phyloP scores from a whole-genome alignment of 441 rosid species.

The Dalechampia spathulata region DNA sequence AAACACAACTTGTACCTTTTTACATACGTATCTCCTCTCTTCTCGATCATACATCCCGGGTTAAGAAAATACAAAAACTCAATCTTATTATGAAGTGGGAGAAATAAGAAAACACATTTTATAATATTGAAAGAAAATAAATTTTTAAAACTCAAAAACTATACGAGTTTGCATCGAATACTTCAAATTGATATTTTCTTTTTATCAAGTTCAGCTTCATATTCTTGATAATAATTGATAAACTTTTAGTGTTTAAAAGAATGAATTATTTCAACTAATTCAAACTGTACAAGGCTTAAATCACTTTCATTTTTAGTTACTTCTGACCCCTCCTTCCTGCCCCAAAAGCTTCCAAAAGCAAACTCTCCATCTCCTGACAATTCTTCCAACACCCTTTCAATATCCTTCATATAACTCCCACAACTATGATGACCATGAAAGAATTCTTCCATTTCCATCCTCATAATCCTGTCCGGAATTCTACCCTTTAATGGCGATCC shows the following conservation, averaged over 20 bases:
- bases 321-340: conserved; percentile 23
- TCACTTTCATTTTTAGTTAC: conserved; percentile 26
- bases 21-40: too few relatives aligned
- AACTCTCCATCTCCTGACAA: conserved; percentile 53
- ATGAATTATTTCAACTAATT: conserved; percentile 30
- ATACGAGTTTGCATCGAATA: too few relatives aligned
- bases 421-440: not conserved
- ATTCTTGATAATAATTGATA: too few relatives aligned
- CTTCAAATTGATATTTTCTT: too few relatives aligned
- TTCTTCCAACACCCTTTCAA: conserved; percentile 49
- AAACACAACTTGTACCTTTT: too few relatives aligned
- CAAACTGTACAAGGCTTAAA: conserved; percentile 28
- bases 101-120: too few relatives aligned
- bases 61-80: too few relatives aligned
- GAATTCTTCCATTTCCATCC: conserved; percentile 26
- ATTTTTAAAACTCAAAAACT: too few relatives aligned
- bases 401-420: conserved; percentile 44
- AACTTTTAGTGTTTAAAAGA: conserved; percentile 4
- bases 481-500: conserved; percentile 4
- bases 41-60: too few relatives aligned
- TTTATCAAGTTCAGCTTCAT: too few relatives aligned
- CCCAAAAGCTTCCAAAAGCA: conserved; percentile 90
- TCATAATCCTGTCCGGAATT: conserved; percentile 17
- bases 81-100: too few relatives aligned
- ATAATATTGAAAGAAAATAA: too few relatives aligned